A percentile compares a stretch with the other conserved stretches of the same genome.
Evolutionary conservation across 1,139 yeast genomes (phyloP).

Genomic region (Yamadazyma oceani): DNA sequence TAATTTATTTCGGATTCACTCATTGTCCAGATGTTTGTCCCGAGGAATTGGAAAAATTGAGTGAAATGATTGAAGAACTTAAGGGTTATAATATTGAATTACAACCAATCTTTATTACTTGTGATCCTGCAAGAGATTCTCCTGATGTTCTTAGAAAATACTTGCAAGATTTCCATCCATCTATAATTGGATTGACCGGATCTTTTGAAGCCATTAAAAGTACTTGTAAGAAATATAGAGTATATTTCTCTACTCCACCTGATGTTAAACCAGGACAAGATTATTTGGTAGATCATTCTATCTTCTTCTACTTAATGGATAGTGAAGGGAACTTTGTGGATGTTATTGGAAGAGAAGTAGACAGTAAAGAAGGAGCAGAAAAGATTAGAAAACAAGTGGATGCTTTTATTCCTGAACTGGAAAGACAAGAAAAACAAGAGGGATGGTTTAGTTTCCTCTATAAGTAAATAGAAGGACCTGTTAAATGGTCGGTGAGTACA

Average conservation of each 20-base stretch:
- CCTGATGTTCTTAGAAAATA: constrained; percentile 81
- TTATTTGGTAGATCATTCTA: constrained; percentile 93
- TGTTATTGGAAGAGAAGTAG: constrained; percentile 89
- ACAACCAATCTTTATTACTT: constrained; percentile 88
- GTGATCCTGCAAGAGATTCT: constrained; percentile 93
- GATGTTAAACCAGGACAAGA: constrained; percentile 93
- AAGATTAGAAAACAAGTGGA: constrained; percentile 75
- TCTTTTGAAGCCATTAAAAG: constrained; percentile 79
- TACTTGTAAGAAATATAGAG: constrained; percentile 85
- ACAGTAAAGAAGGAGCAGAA: constrained; percentile 74
- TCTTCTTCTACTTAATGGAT: constrained; percentile 94
- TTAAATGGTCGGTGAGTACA: neutral
- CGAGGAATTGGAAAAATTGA: constrained; percentile 90
- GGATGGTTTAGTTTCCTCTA: constrained; percentile 59
- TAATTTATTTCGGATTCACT: constrained; percentile 91
- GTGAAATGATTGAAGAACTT: constrained; percentile 69
- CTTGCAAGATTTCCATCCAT: constrained; percentile 83
- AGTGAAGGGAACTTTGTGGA: constrained; percentile 95
- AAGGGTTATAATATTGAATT: constrained; percentile 59
- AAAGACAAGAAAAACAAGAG: constrained; percentile 58
- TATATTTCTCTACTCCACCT: constrained; percentile 94
- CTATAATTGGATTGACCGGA: constrained; percentile 88
- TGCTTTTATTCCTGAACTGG: constrained; percentile 70
- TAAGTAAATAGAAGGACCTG: too few species aligned
- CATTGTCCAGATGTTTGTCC: constrained; percentile 99